phyloP scores from a whole-genome alignment of 805 yeast species.

The Monosporozyma aerobia region DNA sequence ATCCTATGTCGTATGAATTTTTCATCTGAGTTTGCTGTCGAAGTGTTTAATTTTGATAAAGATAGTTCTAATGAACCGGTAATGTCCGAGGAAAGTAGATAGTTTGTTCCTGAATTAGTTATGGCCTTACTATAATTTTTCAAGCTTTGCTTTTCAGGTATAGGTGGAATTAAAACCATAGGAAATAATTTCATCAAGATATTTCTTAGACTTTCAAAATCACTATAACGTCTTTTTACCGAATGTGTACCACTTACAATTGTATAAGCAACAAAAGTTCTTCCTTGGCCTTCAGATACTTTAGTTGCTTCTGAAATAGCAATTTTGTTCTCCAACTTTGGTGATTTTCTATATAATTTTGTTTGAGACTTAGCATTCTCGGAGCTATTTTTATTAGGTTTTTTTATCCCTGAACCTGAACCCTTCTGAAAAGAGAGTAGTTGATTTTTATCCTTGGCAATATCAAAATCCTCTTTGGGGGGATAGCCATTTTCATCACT shows the following conservation, averaged over 20 bases:
- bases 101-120: conserved; percentile 19
- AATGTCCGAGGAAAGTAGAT: conserved; percentile 24
- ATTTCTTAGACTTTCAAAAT: conserved; percentile 74
- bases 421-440: not conserved
- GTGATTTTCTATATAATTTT: not conserved
- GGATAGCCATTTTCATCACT: not conserved
- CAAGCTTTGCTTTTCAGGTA: conserved; percentile 69
- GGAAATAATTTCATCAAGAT: conserved; percentile 69
- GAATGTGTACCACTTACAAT: conserved; percentile 45
- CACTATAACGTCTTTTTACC: conserved; percentile 80
- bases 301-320: conserved; percentile 26
- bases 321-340: conserved; percentile 5
- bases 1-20: conserved; percentile 30
- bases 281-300: conserved; percentile 27
- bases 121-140: conserved; percentile 27
- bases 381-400: not conserved
- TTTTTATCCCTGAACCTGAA: not conserved
- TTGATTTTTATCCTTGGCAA: not conserved
- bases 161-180: conserved; percentile 77
- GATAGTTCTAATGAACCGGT: conserved; percentile 26
- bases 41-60: conserved; percentile 24
- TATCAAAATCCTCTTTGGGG: not conserved
- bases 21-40: conserved; percentile 25
- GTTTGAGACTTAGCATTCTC: not conserved
- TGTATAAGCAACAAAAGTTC: conserved; percentile 56